These are phyloP conservation scores for Apophysomyces variabilis DNA, from an alignment of 371 early-diverging fungal genomes.

Conservation along the genomic window DNA sequence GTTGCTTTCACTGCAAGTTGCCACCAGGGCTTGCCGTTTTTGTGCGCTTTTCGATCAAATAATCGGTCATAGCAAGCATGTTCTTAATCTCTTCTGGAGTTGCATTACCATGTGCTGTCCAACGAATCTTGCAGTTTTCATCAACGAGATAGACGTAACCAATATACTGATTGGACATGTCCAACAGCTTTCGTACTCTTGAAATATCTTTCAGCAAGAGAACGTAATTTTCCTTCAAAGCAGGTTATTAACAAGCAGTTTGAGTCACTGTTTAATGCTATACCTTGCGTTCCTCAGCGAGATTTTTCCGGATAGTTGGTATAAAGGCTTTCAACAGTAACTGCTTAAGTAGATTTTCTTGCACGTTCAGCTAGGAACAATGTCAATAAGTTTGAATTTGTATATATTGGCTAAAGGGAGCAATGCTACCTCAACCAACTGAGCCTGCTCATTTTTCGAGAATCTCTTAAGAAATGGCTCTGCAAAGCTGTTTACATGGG, in stretches of 20 bases:
- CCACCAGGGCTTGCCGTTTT: constrained; percentile 3
- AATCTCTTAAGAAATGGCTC: constrained; percentile 59
- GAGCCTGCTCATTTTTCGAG: constrained; percentile 29
- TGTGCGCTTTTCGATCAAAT: constrained; percentile 35
- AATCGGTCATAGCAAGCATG: constrained; percentile 56
- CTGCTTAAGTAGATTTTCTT: constrained; percentile 69
- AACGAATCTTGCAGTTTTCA: constrained; percentile 71
- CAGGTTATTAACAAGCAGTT: background rate
- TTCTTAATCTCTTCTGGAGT: constrained; percentile 67
- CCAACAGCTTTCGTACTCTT: constrained; percentile 57
- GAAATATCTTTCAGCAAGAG: constrained; percentile 66
- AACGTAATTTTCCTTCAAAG: constrained; percentile 58
- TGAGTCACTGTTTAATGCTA: constrained; percentile 9
- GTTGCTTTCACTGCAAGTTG: background rate
- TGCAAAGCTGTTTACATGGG: constrained; percentile 62
- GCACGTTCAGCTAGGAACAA: constrained; percentile 57
- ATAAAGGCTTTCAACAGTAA: constrained; percentile 63
- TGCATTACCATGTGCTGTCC: constrained; percentile 87
- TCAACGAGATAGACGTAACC: constrained; percentile 87
- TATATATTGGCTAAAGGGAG: constrained; percentile 2
- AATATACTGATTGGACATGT: constrained; percentile 75
- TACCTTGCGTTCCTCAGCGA: constrained; percentile 63
- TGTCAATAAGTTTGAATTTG: background rate
- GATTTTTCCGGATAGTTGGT: constrained; percentile 64
- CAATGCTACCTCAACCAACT: constrained; percentile 47